phyloP scores from a whole-genome alignment of 1,139 yeast genomes.

The Sugiyamaella castrensis region DNA sequence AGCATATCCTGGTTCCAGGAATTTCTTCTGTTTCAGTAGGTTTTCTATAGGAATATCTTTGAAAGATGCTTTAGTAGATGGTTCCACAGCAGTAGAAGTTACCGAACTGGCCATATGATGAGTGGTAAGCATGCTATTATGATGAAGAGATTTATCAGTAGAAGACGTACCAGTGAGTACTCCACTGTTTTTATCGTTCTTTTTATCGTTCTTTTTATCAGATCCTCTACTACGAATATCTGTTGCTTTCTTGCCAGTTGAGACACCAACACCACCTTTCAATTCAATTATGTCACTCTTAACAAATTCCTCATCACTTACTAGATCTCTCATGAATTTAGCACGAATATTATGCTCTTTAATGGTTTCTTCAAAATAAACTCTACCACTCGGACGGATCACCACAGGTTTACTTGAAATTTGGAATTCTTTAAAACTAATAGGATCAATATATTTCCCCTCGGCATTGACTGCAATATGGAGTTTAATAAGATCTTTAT shows the following conservation, averaged over 20 bases:
- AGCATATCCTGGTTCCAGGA: slow-evolving; percentile 35
- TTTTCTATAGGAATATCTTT: slow-evolving; percentile 27
- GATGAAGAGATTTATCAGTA: background rate
- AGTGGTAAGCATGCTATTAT: slow-evolving; percentile 27
- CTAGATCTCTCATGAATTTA: slow-evolving; percentile 35
- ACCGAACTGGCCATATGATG: slow-evolving; percentile 37
- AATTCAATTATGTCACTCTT: slow-evolving; percentile 33
- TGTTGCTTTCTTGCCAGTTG: background rate
- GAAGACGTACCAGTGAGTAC: background rate
- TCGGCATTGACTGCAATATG: slow-evolving; percentile 32
- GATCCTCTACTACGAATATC: background rate
- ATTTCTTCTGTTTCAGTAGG: slow-evolving; percentile 33
- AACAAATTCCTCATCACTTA: slow-evolving; percentile 34
- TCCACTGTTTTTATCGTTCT: background rate
- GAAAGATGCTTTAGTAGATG: slow-evolving; percentile 29
- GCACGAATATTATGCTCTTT: slow-evolving; percentile 35
- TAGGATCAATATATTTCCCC: slow-evolving; percentile 36
- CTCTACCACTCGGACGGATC: slow-evolving; percentile 36
- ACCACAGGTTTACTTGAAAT: slow-evolving; percentile 34
- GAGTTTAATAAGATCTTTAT: slow-evolving; percentile 32
- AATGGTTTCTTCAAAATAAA: slow-evolving; percentile 36
- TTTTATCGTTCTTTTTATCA: background rate
- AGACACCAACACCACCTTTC: slow-evolving; percentile 26
- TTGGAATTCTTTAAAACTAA: slow-evolving; percentile 36
- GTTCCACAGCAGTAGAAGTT: slow-evolving; percentile 37